Evolutionary conservation across 441 rosid genomes (phyloP).

Genomic region (Gossypium laxum): DNA sequence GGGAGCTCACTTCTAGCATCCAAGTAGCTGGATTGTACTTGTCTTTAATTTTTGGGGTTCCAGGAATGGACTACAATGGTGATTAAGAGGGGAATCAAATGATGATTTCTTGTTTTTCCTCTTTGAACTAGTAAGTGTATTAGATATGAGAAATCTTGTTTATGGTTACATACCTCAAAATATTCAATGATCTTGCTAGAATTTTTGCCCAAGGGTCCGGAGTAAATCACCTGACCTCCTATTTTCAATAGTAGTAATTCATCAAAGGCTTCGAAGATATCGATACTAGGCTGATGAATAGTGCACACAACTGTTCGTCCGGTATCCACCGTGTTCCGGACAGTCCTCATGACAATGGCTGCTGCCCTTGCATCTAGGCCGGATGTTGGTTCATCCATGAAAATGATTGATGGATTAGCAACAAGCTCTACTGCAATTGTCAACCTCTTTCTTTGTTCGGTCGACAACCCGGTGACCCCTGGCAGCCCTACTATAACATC

Average conservation of each 20-base stretch:
- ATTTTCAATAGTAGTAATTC: constrained; percentile 57
- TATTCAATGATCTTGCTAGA: constrained; percentile 58
- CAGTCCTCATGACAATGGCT: constrained; percentile 68
- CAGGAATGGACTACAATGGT: constrained; percentile 39
- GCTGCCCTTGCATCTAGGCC: constrained; percentile 76
- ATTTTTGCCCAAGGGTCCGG: constrained; percentile 50
- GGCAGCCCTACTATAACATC: constrained; percentile 60
- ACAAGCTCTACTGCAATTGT: constrained; percentile 72
- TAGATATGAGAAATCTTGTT: not conserved
- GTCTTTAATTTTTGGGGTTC: constrained; percentile 46
- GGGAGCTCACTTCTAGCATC: constrained; percentile 71
- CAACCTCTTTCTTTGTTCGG: constrained; percentile 60
- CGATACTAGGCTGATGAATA: constrained; percentile 68
- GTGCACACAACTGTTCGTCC: constrained; percentile 68
- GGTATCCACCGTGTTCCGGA: constrained; percentile 63
- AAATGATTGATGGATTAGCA: constrained; percentile 63
- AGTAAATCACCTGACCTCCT: constrained; percentile 64
- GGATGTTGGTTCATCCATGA: constrained; percentile 76
- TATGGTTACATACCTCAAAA: constrained; percentile 36
- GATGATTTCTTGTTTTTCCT: not conserved
- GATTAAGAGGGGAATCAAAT: not conserved
- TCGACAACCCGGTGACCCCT: constrained; percentile 56
- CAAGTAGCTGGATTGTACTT: constrained; percentile 70
- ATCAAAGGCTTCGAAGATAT: constrained; percentile 64
- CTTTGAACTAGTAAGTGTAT: not conserved